Conservation (phyloP, 2,329 filamentous ascomycete species). For the Diaporthe destruens region DNA sequence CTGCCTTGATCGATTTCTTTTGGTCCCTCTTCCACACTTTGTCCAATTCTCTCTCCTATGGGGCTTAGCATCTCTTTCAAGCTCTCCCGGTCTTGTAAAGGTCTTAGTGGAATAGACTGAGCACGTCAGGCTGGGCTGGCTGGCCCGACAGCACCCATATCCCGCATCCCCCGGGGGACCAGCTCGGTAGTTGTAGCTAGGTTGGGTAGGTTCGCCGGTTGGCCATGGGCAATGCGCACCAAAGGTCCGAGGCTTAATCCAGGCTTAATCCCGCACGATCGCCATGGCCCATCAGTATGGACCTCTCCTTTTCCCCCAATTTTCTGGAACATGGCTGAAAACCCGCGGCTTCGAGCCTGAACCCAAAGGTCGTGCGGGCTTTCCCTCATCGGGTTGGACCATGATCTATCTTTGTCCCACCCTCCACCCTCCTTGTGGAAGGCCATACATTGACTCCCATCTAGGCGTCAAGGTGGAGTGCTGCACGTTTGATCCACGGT, state of each 20-base stretch:
- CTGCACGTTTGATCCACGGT: slow-evolving; percentile 41
- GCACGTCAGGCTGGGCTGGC: background rate
- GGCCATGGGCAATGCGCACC: background rate
- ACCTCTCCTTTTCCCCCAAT: slow-evolving; percentile 23
- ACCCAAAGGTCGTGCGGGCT: slow-evolving; percentile 9
- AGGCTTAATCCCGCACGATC: slow-evolving; percentile 28
- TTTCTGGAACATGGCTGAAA: slow-evolving; percentile 36
- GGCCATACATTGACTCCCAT: background rate
- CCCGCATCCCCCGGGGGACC: background rate
- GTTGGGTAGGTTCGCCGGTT: background rate
- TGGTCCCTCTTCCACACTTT: background rate
- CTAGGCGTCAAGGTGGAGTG: background rate
- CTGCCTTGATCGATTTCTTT: background rate
- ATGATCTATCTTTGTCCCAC: slow-evolving; percentile 13
- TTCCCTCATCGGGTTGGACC: slow-evolving; percentile 2
- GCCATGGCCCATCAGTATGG: slow-evolving; percentile 1
- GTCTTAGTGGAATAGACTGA: background rate
- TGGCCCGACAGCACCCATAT: background rate
- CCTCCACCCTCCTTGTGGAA: background rate
- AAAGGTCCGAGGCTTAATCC: slow-evolving; percentile 23
- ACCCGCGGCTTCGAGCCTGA: slow-evolving; percentile 9
- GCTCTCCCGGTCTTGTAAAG: background rate
- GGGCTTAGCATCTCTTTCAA: background rate
- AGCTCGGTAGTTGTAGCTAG: background rate
- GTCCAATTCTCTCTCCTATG: no score